Conservation (phyloP, 768 basidiomycete species). For the Hortiboletus campestris region DNA sequence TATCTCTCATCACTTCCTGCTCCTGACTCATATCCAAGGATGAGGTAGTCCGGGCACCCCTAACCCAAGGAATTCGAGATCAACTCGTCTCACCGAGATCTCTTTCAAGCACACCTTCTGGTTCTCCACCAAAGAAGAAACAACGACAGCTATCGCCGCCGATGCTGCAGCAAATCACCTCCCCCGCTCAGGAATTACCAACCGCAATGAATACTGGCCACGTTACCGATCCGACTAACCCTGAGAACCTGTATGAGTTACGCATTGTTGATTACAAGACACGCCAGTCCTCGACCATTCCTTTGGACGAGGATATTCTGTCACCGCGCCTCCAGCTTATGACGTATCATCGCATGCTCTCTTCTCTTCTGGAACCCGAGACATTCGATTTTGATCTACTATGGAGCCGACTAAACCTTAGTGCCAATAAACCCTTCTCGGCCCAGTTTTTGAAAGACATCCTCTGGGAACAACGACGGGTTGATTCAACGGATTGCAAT, state of each 20-base stretch:
- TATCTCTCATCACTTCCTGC: background rate
- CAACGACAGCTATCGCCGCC: slow-evolving; percentile 19
- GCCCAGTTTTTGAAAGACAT: slow-evolving; percentile 41
- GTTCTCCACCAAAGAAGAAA: slow-evolving; percentile 29
- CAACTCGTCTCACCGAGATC: slow-evolving; percentile 7
- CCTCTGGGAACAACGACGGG: slow-evolving; percentile 15
- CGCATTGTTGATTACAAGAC: slow-evolving; percentile 72
- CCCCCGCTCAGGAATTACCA: background rate
- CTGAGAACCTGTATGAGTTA: slow-evolving; percentile 30
- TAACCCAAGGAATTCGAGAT: slow-evolving; percentile 1
- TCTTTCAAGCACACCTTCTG: slow-evolving; percentile 17
- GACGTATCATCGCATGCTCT: slow-evolving; percentile 70
- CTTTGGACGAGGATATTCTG: slow-evolving; percentile 55
- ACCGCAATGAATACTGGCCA: background rate
- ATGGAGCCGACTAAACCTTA: slow-evolving; percentile 48
- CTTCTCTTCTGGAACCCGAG: slow-evolving; percentile 43
- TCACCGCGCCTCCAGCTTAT: slow-evolving; percentile 70
- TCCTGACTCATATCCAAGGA: slow-evolving; percentile 43
- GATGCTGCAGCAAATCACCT: slow-evolving; percentile 11
- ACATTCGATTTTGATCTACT: slow-evolving; percentile 51
- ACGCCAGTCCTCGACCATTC: slow-evolving; percentile 47
- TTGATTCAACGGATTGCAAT: slow-evolving; percentile 15
- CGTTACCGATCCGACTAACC: background rate
- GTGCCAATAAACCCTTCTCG: slow-evolving; percentile 49
- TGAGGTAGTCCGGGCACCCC: slow-evolving; percentile 38